Conservation (phyloP, 805 yeast species). For the Priceomyces medius region DNA sequence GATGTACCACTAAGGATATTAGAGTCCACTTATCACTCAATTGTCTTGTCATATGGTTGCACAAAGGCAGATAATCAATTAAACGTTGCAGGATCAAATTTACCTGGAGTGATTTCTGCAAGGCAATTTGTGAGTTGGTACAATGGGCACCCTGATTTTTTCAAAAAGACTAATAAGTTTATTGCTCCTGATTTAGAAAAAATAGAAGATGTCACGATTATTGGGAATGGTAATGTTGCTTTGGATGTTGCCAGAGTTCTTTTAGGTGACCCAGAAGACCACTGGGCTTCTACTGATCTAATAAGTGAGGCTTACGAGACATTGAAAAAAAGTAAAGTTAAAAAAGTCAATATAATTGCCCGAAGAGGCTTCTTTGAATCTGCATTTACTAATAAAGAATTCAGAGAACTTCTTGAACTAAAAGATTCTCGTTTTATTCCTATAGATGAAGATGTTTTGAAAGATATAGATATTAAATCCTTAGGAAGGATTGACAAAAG, state of each 20-base stretch:
- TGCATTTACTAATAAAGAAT: conserved; percentile 89
- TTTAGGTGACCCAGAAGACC: conserved; percentile 51
- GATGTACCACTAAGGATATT: conserved; percentile 55
- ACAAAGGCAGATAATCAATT: conserved; percentile 52
- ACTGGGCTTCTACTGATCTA: conserved; percentile 74
- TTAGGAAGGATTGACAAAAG: conserved; percentile 60
- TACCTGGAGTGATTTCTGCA: conserved; percentile 73
- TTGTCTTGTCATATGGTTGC: conserved; percentile 83
- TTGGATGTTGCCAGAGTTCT: conserved; percentile 84
- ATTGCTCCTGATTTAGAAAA: conserved; percentile 56
- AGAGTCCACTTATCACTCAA: conserved; percentile 60
- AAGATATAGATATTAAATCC: conserved; percentile 21
- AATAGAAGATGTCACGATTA: conserved; percentile 66
- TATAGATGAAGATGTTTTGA: conserved; percentile 31
- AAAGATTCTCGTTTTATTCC: conserved; percentile 47
- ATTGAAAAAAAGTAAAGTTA: conserved; percentile 55
- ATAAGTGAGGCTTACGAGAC: conserved; percentile 54
- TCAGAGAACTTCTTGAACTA: conserved; percentile 76
- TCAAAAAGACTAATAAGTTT: conserved; percentile 30
- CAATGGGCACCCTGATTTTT: conserved; percentile 75
- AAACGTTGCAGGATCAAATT: conserved; percentile 59
- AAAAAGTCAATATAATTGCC: conserved; percentile 70
- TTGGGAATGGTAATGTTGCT: conserved; percentile 98
- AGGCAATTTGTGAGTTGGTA: conserved; percentile 94
- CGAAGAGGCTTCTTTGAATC: conserved; percentile 83